A percentile compares a stretch with the other conserved stretches of the same genome.
Conservation (phyloP, 257 asterid species). For the Solanum sitiens region DNA sequence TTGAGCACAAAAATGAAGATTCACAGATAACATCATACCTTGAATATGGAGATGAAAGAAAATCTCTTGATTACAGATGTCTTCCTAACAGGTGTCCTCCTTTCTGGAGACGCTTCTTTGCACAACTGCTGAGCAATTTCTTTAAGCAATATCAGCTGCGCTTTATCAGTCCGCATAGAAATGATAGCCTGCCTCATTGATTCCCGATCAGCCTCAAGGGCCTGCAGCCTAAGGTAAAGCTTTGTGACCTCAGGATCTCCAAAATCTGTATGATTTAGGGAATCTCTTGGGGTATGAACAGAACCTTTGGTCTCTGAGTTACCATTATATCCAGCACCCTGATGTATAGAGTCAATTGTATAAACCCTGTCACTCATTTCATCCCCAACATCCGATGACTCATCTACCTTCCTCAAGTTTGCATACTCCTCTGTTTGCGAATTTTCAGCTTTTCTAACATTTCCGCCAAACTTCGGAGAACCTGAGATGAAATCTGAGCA, state of each 20-base stretch:
- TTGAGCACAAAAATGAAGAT: background rate
- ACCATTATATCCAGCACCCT: constrained; percentile 32
- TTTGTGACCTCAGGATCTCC: constrained; percentile 68
- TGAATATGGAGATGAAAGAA: constrained; percentile 52
- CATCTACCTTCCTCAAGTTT: constrained; percentile 37
- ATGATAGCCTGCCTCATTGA: constrained; percentile 90
- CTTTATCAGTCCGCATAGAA: constrained; percentile 81
- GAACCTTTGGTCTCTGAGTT: constrained; percentile 35
- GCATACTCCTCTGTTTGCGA: constrained; percentile 36
- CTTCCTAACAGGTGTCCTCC: constrained; percentile 41
- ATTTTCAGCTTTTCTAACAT: constrained; percentile 43
- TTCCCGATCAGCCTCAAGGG: constrained; percentile 97
- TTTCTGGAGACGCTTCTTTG: constrained; percentile 58
- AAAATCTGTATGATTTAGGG: constrained; percentile 22
- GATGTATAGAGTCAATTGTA: constrained; percentile 77
- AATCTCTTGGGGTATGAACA: constrained; percentile 37
- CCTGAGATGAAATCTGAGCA: constrained; percentile 33
- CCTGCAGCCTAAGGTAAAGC: constrained; percentile 80
- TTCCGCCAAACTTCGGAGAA: constrained; percentile 46
- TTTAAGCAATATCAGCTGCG: constrained; percentile 71
- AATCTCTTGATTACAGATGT: constrained; percentile 30
- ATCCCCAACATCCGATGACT: constrained; percentile 55
- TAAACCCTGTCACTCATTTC: constrained; percentile 68
- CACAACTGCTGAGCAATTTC: constrained; percentile 91
- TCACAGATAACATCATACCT: constrained; percentile 34